A percentile compares a stretch with the other conserved stretches of the same genome.
phyloP scores from a whole-genome alignment of 768 basidiomycete genomes.

The Terana coerulea region DNA sequence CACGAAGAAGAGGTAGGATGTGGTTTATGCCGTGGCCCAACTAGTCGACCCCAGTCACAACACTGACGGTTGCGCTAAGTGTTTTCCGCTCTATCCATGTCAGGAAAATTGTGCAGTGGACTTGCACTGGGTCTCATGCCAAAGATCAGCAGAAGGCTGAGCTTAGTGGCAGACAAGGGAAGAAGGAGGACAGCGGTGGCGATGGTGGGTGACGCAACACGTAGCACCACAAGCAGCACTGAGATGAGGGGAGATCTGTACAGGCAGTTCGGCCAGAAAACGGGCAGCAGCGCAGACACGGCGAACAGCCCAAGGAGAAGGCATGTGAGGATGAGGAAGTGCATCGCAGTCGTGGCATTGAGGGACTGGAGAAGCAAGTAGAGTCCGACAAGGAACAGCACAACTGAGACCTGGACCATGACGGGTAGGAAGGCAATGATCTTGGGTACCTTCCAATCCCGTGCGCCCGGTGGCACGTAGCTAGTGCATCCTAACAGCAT shows the following conservation, averaged over 20 bases:
- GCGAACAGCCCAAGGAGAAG: neutral
- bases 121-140: too few species aligned
- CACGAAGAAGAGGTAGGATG: neutral
- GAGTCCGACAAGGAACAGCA: slow-evolving; percentile 12
- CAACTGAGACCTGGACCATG: slow-evolving; percentile 9
- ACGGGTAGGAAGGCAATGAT: slow-evolving; percentile 11
- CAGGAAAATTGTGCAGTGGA: neutral
- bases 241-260: slow-evolving; percentile 8
- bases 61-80: neutral
- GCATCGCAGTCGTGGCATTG: neutral
- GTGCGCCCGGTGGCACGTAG: neutral
- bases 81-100: neutral
- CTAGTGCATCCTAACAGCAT: slow-evolving; percentile 8
- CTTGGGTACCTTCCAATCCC: slow-evolving; percentile 5
- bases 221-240: neutral
- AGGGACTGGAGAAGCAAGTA: slow-evolving; percentile 2
- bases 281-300: neutral
- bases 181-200: neutral
- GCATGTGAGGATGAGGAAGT: slow-evolving; percentile 1
- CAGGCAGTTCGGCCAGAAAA: slow-evolving; percentile 4
- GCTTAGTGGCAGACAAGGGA: neutral
- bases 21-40: neutral
- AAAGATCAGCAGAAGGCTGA: too few species aligned
- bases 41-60: neutral
- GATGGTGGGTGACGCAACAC: neutral